Base-by-base conservation (phyloP, 2,329 filamentous ascomycete genomes). In the Colletotrichum eleusines region DNA sequence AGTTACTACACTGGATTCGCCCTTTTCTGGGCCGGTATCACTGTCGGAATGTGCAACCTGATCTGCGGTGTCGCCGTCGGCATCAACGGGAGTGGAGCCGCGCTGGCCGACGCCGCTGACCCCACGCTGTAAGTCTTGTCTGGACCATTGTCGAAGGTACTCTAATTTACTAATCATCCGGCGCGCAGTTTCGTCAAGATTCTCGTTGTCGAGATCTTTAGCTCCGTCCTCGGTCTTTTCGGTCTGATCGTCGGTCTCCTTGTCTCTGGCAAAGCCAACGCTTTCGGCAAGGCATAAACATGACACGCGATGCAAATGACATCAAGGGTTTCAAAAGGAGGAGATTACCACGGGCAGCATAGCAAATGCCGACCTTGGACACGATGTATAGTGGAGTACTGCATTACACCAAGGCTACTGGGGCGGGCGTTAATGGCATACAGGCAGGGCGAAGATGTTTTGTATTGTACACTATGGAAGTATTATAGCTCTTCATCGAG, bases 191-290 rank as follows among this genome's bases (percentile, higher is more conserved):
- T 99, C 83, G 95, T 99, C 83, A 98, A 97, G 85, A 97, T 99
- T 76, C 90, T 99, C 63, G 95, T 99, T 76, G 97, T 99, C 78
- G 97, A 99, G 83, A 99, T 99, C 81, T 99, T 99, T 87, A 98
- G 95, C 80, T 98, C 95, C 50, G 95, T 99, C 59, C 88, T 99
- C 14, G 96, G 97, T 74, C 90, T 99, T 4, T 99, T 99, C 78
- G 97, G 96, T 70, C 88, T 99, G 74, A 99, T 99, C 78, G 91
- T 99, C 75, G 96, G 97, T 55, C 88, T 99, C 66, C 87, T 99
- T 74, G 88, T 98, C 63, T 93, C 94, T 70, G 88, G 91, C 80
- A 97, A 96, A 83, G 94, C 96, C 33, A 80, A 85, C 31, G 93
- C 94, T 73, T 97, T 98, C 73, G 86, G 85, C 73, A 78, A 79